phyloP scores from a whole-genome alignment of 1,284 basidiomycete genomes.

The Melanopsichium pennsylvanicum region DNA sequence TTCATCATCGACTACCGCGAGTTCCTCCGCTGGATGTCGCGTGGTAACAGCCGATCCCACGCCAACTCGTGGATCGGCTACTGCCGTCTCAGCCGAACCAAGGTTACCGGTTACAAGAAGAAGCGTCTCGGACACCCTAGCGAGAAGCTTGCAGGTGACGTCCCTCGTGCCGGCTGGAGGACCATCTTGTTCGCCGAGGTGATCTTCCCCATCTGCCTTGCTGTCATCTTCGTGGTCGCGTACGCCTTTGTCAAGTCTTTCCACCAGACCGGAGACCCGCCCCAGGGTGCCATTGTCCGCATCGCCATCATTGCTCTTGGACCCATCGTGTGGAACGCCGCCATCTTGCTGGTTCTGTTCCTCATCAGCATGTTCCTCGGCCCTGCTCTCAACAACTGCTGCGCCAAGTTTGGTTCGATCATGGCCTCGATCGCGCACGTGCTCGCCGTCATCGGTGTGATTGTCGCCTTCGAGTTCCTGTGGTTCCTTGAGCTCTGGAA shows the following conservation, averaged over 20 bases:
- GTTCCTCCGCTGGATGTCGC: conserved; percentile 66
- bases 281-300: conserved; percentile 79
- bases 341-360: conserved; percentile 84
- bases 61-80: conserved; percentile 67
- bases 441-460: conserved; percentile 61
- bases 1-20: conserved; percentile 66
- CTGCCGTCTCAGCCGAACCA: conserved; percentile 65
- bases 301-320: conserved; percentile 92
- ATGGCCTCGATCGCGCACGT: conserved; percentile 64
- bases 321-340: conserved; percentile 94
- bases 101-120: conserved; percentile 66
- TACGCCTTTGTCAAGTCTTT: conserved; percentile 66
- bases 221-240: conserved; percentile 64
- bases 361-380: conserved; percentile 89
- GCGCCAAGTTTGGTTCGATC: conserved; percentile 64
- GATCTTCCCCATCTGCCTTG: conserved; percentile 59
- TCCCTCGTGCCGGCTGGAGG: conserved; percentile 64
- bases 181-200: conserved; percentile 64
- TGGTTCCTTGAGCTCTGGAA: conserved; percentile 97
- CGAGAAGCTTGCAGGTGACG: conserved; percentile 64
- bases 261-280: conserved; percentile 55
- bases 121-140: conserved; percentile 66
- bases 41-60: conserved; percentile 65
- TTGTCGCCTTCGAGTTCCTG: conserved; percentile 68
- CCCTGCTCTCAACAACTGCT: conserved; percentile 80